These are phyloP conservation scores for Trichoderma gracile DNA, from an alignment of 2,329 filamentous ascomycete species.

Conservation along the genomic window DNA sequence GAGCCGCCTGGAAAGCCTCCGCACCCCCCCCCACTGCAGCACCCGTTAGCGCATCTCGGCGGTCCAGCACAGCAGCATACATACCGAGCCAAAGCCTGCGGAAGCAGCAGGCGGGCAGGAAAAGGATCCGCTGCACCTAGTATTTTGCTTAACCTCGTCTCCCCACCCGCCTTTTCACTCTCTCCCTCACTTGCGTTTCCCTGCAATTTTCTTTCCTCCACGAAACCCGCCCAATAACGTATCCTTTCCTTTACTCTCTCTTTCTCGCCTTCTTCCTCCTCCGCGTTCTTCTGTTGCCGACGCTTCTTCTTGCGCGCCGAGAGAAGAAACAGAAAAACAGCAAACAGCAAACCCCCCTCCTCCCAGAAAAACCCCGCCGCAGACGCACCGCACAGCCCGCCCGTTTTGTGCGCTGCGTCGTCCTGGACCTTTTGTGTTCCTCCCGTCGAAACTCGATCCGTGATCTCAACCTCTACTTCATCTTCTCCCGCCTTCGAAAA, in stretches of 20 bases:
- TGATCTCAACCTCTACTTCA: constrained; percentile 25
- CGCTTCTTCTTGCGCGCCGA: constrained; percentile 12
- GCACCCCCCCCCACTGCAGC: constrained; percentile 12
- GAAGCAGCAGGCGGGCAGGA: not conserved
- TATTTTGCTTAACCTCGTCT: constrained; percentile 24
- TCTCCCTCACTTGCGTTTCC: constrained; percentile 8
- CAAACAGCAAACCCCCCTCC: not conserved
- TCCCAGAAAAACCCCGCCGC: constrained; percentile 15
- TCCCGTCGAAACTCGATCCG: constrained; percentile 28
- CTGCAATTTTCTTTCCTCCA: constrained; percentile 21
- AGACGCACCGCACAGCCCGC: constrained; percentile 31
- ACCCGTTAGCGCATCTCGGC: constrained; percentile 12
- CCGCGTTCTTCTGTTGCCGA: constrained; percentile 1
- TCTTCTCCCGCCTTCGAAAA: constrained; percentile 31
- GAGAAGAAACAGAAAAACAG: not conserved
- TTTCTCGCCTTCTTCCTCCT: not conserved
- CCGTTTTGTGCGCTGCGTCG: constrained; percentile 33
- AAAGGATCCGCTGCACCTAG: constrained; percentile 19
- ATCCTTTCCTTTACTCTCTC: no score
- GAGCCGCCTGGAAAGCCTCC: constrained; percentile 18
- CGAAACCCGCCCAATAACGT: not conserved
- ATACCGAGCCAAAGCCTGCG: no score
- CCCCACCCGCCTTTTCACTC: constrained; percentile 25
- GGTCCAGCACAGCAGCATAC: not conserved
- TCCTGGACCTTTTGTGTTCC: constrained; percentile 27